phyloP scores from a whole-genome alignment of 495 filamentous ascomycete species.

The Aspergillus panamensis region DNA sequence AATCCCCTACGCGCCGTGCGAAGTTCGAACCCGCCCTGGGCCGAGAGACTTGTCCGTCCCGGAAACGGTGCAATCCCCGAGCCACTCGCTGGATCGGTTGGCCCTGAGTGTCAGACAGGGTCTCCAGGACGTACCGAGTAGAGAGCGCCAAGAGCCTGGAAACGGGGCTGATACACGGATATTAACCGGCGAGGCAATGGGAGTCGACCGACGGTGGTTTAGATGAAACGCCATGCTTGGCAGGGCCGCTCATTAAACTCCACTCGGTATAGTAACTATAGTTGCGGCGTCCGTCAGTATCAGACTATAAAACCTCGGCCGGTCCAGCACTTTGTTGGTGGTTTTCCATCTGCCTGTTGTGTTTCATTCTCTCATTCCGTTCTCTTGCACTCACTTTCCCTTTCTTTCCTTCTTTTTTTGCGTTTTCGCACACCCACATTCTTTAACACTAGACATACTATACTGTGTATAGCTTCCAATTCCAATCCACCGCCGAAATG shows the following conservation, averaged over 20 bases:
- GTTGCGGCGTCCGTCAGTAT: background rate
- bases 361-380: background rate
- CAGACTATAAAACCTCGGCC: background rate
- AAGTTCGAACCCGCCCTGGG: background rate
- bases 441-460: background rate
- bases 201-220: background rate
- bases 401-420: background rate
- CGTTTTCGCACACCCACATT: background rate
- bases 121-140: too few species aligned
- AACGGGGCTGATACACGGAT: background rate
- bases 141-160: too few species aligned
- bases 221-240: background rate
- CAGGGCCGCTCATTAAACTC: slow-evolving; percentile 4
- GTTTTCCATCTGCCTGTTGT: background rate
- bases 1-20: background rate
- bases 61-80: background rate
- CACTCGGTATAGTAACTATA: slow-evolving; percentile 1
- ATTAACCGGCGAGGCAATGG: background rate
- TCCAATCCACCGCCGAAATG: slow-evolving; percentile 7
- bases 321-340: background rate
- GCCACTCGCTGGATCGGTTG: background rate
- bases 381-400: background rate
- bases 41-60: background rate
- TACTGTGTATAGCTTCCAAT: slow-evolving; percentile 9
- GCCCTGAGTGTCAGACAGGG: background rate